Conservation (phyloP, 2,329 filamentous ascomycete genomes). For the Hymenoscyphus occultus region DNA sequence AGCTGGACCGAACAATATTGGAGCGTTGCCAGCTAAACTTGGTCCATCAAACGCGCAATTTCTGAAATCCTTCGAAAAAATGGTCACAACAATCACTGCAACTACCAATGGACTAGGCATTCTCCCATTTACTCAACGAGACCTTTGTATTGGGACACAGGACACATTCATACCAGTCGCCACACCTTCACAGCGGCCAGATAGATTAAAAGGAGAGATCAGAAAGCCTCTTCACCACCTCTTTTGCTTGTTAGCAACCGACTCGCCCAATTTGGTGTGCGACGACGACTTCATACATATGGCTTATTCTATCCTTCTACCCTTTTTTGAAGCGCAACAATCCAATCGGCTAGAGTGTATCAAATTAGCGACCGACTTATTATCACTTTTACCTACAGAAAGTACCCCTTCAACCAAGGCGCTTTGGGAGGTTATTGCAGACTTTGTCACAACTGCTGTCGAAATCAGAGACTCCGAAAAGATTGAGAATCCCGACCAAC, state of each 20-base stretch:
- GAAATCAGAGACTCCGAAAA: constrained; percentile 23
- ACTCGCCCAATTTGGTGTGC: constrained; percentile 27
- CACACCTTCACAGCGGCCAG: constrained; percentile 59
- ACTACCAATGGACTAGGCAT: constrained; percentile 53
- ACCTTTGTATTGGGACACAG: constrained; percentile 48
- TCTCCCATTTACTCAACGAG: constrained; percentile 62
- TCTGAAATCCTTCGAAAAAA: constrained; percentile 51
- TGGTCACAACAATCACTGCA: constrained; percentile 48
- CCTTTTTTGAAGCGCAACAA: constrained; percentile 50
- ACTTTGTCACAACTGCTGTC: constrained; percentile 27
- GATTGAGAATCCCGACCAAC: constrained; percentile 41
- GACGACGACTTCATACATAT: constrained; percentile 27
- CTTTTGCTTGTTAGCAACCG: constrained; percentile 51
- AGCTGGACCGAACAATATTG: constrained; percentile 41
- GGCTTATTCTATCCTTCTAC: constrained; percentile 52
- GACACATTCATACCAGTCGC: constrained; percentile 60
- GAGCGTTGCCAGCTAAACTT: constrained; percentile 29
- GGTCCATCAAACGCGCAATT: constrained; percentile 43
- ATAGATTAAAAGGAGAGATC: constrained; percentile 48
- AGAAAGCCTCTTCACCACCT: constrained; percentile 65
- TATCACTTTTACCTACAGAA: constrained; percentile 25
- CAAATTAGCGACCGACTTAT: constrained; percentile 37
- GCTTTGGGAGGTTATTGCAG: constrained; percentile 34
- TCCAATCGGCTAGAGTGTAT: constrained; percentile 36
- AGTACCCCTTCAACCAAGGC: constrained; percentile 31